Conservation (phyloP, 768 basidiomycete species). For the Suillus alpinus region DNA sequence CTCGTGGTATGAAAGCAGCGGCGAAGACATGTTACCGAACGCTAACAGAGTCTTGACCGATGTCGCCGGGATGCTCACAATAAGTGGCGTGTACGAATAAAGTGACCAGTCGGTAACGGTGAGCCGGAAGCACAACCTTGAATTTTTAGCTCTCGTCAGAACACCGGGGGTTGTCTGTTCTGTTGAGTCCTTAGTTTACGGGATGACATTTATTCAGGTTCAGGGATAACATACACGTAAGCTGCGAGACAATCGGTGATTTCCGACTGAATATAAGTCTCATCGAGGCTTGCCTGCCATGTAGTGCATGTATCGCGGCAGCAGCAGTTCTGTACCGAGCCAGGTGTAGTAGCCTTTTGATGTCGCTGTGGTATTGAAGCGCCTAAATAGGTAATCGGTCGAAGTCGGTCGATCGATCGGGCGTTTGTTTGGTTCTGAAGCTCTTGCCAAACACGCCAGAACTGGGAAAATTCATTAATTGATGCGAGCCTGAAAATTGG, state of each 20-base stretch:
- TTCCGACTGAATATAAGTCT: neutral
- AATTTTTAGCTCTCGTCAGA: neutral
- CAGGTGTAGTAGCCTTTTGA: neutral
- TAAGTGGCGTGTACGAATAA: neutral
- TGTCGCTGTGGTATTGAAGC: neutral
- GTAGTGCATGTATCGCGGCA: neutral
- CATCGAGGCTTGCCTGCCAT: neutral
- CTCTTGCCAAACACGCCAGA: slow-evolving; percentile 7
- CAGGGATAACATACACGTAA: neutral
- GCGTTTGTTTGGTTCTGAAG: slow-evolving; percentile 8
- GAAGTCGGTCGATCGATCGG: neutral
- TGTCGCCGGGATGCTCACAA: neutral
- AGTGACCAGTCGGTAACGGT: neutral
- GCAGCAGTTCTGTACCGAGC: neutral
- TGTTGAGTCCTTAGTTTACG: neutral
- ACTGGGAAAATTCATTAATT: neutral
- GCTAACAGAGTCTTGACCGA: neutral
- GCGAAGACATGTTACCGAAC: neutral
- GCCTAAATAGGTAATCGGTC: neutral
- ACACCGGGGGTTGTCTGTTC: neutral
- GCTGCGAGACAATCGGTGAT: neutral
- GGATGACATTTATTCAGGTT: neutral
- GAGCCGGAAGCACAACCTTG: neutral
- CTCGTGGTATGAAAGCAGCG: neutral
- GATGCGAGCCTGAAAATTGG: neutral